Conservation (phyloP, 2,329 filamentous ascomycete genomes). For the Colletotrichum neosansevieriae region DNA sequence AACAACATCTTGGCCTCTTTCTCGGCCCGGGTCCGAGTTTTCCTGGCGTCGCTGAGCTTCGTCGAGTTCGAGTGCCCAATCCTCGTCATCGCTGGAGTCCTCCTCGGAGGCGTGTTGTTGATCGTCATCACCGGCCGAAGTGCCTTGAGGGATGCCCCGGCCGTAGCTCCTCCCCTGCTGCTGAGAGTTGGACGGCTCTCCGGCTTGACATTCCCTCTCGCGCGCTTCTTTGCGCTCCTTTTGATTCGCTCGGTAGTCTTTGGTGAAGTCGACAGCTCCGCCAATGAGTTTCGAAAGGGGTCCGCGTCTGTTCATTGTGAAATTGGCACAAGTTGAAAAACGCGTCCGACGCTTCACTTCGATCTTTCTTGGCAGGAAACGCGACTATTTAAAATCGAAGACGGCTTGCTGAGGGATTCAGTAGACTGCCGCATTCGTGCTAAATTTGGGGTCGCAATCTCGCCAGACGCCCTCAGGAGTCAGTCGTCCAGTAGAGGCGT, state of each 20-base stretch:
- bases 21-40: neutral
- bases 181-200: neutral
- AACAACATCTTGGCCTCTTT: neutral
- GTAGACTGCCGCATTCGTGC: too few species aligned
- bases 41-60: neutral
- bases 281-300: constrained; percentile 6
- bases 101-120: neutral
- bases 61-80: neutral
- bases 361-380: too few species aligned
- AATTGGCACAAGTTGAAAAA: neutral
- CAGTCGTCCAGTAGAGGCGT: too few species aligned
- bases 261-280: constrained; percentile 8
- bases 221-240: constrained; percentile 3
- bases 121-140: neutral
- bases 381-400: too few species aligned
- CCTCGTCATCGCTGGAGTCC: neutral
- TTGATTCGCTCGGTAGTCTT: neutral
- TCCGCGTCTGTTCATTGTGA: constrained; percentile 4
- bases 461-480: neutral
- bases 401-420: too few species aligned
- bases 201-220: neutral
- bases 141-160: too few species aligned
- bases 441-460: neutral
- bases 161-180: too few species aligned
- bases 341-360: too few species aligned